Evolutionary conservation across 73 alveolate genomes (phyloP).

Genomic region (Effrenium voratum): DNA sequence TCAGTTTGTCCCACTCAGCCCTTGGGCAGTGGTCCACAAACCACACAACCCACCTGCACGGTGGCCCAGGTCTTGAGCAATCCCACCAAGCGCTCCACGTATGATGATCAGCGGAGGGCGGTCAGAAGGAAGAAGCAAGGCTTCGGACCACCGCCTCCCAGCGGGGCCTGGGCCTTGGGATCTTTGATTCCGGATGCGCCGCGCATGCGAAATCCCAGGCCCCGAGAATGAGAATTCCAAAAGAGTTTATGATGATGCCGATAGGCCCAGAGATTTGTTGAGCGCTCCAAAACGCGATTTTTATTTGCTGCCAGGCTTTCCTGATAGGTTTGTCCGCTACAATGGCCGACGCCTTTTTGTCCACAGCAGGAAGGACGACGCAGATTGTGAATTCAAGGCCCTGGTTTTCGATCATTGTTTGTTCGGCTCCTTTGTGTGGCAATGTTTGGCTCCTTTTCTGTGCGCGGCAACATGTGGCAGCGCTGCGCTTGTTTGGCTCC

Average conservation of each 20-base stretch:
- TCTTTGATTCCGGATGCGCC: not conserved
- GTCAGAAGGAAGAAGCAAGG: slow-evolving; percentile 90
- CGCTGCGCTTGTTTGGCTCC: too few relatives aligned
- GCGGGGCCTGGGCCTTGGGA: slow-evolving; percentile 33
- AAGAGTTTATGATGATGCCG: slow-evolving; percentile 94
- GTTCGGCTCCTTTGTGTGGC: too few relatives aligned
- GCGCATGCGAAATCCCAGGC: slow-evolving; percentile 47
- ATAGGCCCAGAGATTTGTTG: slow-evolving; percentile 62
- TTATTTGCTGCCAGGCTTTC: slow-evolving; percentile 16
- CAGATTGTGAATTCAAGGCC: slow-evolving; percentile 86
- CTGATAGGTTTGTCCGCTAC: slow-evolving; percentile 87
- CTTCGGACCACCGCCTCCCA: slow-evolving; percentile 90
- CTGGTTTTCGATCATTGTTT: too few relatives aligned
- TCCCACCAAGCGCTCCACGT: slow-evolving; percentile 90
- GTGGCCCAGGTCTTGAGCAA: slow-evolving; percentile 77
- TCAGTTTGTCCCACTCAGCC: not conserved
- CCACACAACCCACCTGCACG: too few relatives aligned
- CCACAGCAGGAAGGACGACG: slow-evolving; percentile 74
- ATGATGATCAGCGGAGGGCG: slow-evolving; percentile 81
- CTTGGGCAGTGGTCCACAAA: too few relatives aligned
- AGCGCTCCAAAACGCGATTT: not conserved
- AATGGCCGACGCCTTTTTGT: slow-evolving; percentile 87
- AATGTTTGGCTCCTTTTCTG: too few relatives aligned
- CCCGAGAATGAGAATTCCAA: slow-evolving; percentile 86
- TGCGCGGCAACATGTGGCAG: too few relatives aligned